Percentiles rank a stretch among this genome's conserved stretches.
Conservation (phyloP, 164 flowering plant species). For the Stephania yunnanensis region DNA sequence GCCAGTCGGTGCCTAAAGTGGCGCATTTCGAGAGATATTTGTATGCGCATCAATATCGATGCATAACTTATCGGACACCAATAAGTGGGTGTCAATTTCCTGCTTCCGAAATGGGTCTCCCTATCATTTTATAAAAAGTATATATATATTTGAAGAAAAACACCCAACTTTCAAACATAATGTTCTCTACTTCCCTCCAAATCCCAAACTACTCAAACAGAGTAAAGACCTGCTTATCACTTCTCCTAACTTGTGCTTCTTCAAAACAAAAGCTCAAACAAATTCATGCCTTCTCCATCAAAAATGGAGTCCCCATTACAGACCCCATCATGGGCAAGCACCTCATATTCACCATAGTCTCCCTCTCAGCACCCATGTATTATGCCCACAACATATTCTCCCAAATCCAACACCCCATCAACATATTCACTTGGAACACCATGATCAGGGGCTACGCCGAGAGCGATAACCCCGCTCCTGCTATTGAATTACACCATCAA, state of each 20-base stretch:
- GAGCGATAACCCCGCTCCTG: slow-evolving; percentile 21
- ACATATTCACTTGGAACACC: slow-evolving; percentile 30
- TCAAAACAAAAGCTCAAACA: slow-evolving; percentile 17
- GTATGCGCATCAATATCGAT: too few species aligned
- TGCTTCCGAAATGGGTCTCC: too few species aligned
- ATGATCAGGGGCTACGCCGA: slow-evolving; percentile 37
- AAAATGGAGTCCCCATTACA: slow-evolving; percentile 22
- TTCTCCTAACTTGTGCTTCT: slow-evolving; percentile 16
- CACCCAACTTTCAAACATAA: too few species aligned
- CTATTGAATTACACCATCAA: slow-evolving; percentile 18
- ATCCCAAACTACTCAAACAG: slow-evolving; percentile 4
- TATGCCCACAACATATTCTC: slow-evolving; percentile 25
- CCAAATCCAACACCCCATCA: slow-evolving; percentile 22
- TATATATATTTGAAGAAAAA: too few species aligned
- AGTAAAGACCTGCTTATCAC: slow-evolving; percentile 22
- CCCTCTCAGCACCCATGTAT: slow-evolving; percentile 26
- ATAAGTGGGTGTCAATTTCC: too few species aligned
- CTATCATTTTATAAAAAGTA: too few species aligned
- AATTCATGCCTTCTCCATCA: slow-evolving; percentile 28
- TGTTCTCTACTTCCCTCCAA: background rate
- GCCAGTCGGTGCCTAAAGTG: too few species aligned
- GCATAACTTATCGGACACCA: too few species aligned
- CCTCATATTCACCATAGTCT: slow-evolving; percentile 27
- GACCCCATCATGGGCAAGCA: slow-evolving; percentile 27
- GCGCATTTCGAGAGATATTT: too few species aligned